Base-by-base conservation (phyloP, 2,329 filamentous ascomycete genomes). In the Orbilia brochopaga region DNA sequence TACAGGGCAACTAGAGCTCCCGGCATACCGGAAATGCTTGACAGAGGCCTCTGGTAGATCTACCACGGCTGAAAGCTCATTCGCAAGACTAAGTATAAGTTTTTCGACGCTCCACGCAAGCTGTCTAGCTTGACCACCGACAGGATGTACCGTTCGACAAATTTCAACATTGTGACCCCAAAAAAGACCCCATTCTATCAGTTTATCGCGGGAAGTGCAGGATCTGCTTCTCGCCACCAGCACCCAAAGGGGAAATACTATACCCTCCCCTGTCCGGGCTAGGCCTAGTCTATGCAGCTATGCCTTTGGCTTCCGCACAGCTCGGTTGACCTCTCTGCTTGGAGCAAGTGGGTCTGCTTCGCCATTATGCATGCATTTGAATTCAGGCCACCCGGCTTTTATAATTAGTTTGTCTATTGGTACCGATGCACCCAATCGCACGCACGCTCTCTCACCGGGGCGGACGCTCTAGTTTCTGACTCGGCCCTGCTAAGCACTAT, bases 361-460 rank as follows among this genome's bases (percentile, higher is more conserved):
- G 37, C 37, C 37, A 42, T 42, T 13, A 42, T 42, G 37, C 37
- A 42, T 42, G 37, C 37, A 42, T 42, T 42, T 42, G 37, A 42
- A 42, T 42, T 42, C 37, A 42, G 37, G 37, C 37, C 37, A 42
- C 37, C 37, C 37, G 37, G 37, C 37, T 42, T 32, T 42, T 42
- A 42, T 42, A 42, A 42, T 42, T 42, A 42, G 37, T 42, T 42
- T 42, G 37, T 42, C 11, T 42, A 42, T 17, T 42, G 37, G 37
- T 42, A 42, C 37, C 37, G 37, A 42, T 42, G 37, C 37, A 42
- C 4, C 3, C 37, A 32, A 32, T 32, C 27, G 27, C 27, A 32
- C 27, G 27, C 8, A 32, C 27, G 27, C 27, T 32, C 4, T 32
- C 3, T 32, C 27, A 8, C 27, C 27, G 27, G 27, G 27, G 37